Percentiles rank a stretch among this genome's conserved stretches.
Conservation (phyloP, 1,284 basidiomycete species). For the Trichosporon asahii region DNA sequence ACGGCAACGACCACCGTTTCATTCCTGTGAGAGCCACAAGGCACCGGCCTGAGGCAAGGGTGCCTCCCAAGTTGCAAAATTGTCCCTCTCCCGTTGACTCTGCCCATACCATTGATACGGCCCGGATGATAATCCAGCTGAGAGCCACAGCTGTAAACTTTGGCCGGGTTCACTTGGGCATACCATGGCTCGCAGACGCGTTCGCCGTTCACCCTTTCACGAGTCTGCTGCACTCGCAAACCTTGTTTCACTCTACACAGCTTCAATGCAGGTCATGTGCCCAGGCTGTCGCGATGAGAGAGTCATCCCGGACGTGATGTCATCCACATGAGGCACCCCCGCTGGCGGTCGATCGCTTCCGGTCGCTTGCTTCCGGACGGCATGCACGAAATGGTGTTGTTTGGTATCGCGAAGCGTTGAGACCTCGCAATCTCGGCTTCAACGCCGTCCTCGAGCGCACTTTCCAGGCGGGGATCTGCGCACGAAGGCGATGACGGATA, state of each 20-base stretch:
- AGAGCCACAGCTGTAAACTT: background rate
- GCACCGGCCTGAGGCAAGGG: background rate
- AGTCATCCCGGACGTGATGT: background rate
- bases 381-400: background rate
- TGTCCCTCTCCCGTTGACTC: background rate
- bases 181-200: background rate
- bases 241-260: background rate
- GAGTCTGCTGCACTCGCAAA: background rate
- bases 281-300: background rate
- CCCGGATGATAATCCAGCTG: background rate
- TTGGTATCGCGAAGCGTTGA: background rate
- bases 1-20: background rate
- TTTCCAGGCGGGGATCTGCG: background rate
- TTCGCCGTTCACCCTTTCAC: background rate
- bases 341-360: background rate
- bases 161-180: background rate
- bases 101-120: background rate
- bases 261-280: background rate
- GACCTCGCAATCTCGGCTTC: background rate
- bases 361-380: background rate
- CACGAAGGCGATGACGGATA: background rate
- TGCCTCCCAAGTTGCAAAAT: background rate
- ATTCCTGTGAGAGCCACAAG: background rate
- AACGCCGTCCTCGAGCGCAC: background rate
- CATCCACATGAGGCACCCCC: background rate